Base-by-base conservation (phyloP, 192 early-diverging fungal genomes). In the Obelidium mucronatum region DNA sequence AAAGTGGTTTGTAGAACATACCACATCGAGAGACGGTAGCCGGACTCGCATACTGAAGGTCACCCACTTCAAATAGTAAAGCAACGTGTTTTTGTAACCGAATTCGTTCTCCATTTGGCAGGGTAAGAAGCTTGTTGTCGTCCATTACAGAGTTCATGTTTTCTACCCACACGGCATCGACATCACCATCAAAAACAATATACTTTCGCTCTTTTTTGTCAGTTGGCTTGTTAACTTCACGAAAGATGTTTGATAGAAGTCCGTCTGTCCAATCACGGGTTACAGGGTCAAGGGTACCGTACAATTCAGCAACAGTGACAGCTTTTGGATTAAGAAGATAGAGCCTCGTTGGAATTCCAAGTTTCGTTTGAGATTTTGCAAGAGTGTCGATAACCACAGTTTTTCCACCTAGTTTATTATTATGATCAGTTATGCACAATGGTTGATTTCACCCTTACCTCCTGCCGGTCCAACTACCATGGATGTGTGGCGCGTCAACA, bases 61-160 rank as follows among this genome's bases (percentile, higher is more conserved):
- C 88, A 15, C 88, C 88, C 36, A 89, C 88, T 77, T 89, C 88
- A 74, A 89, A 89, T 3, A 89, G 79, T 52, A 89, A 63, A 1
- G 86, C 80, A 8, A 82, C 80, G 68, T 89, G 88, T 62, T 89
- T 89, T 63, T 89, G 88, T 13, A 89, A 71, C 8, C 88, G 64
- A 37, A 89, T 89, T 54, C 88, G 84, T 54, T 89, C 88, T 6
- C 88, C 88, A 66, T 89, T 89, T 0, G 88, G 88, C 44, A 89
- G 69, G 1, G 88, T 89, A n/a, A 89, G 78, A 1, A 89, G 76
- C 1, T 83, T 77, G 70, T 89, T 89, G 78, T 89, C 88, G 65
- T 89, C 88, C 88, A 89, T 89, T 17, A 89, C 88, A 2, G 88
- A 89, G 75, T 89, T 89, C 88, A 89, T 89, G 73, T 89, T 89